A percentile compares a stretch with the other conserved stretches of the same genome.
Evolutionary conservation across 495 filamentous ascomycete genomes (phyloP).

Genomic region (Aspergillus homomorphus): DNA sequence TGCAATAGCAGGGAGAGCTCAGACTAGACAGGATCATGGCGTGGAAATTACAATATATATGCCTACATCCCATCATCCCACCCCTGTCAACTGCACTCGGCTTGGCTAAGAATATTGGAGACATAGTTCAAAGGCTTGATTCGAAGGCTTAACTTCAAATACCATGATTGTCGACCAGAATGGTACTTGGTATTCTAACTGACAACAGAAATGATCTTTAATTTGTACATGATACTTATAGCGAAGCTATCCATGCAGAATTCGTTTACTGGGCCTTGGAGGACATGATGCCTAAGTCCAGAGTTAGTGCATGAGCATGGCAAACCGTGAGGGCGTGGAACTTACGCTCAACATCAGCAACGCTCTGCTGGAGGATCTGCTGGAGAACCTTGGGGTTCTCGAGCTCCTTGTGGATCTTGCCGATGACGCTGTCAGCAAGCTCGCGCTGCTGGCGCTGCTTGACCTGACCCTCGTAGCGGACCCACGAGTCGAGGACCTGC

Average conservation of each 20-base stretch:
- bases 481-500: slow-evolving; percentile 94
- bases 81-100: too few relatives aligned
- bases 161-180: slow-evolving; percentile 5
- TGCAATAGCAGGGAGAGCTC: too few relatives aligned
- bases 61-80: too few relatives aligned
- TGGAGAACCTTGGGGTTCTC: slow-evolving; percentile 93
- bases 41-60: too few relatives aligned
- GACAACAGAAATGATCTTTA: slow-evolving; percentile 44
- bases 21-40: too few relatives aligned
- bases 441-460: slow-evolving; percentile 98
- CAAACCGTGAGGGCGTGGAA: slow-evolving; percentile 14
- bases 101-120: too few relatives aligned
- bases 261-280: slow-evolving; percentile 52
- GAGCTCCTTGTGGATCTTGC: slow-evolving; percentile 96
- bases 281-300: slow-evolving; percentile 48
- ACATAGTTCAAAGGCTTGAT: too few relatives aligned
- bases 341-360: slow-evolving; percentile 95
- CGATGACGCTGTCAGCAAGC: slow-evolving; percentile 86
- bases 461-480: slow-evolving; percentile 95
- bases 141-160: too few relatives aligned
- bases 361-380: slow-evolving; percentile 92
- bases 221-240: slow-evolving; percentile 48
- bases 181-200: slow-evolving; percentile 46
- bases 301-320: slow-evolving; percentile 23
- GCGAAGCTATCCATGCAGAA: slow-evolving; percentile 31